phyloP scores from a whole-genome alignment of 768 basidiomycete genomes.

The Cyclocybe aegerita region DNA sequence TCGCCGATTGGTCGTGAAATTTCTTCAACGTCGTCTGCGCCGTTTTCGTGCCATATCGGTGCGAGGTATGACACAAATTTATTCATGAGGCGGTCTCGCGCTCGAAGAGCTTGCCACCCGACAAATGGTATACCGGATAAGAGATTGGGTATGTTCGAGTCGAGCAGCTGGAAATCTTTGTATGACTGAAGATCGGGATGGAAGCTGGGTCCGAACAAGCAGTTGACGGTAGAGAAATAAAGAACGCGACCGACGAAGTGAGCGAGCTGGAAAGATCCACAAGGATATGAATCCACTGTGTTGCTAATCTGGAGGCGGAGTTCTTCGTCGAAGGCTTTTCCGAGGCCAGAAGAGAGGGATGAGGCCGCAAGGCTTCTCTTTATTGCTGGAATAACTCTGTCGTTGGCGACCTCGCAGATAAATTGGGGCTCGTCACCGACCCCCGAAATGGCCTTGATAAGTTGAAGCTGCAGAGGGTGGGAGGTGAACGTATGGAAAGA shows the following conservation, averaged over 20 bases:
- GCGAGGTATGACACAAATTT: background rate
- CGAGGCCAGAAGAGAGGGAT: too few relatives aligned
- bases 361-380: too few relatives aligned
- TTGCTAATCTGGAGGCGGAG: too few relatives aligned
- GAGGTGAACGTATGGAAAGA: too few relatives aligned
- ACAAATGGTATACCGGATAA: constrained; percentile 1
- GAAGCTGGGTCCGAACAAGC: constrained; percentile 1
- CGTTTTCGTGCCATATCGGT: background rate
- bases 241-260: constrained; percentile 1
- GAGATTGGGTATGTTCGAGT: background rate
- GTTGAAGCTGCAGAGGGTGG: too few relatives aligned
- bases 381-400: too few relatives aligned
- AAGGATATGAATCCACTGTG: too few relatives aligned
- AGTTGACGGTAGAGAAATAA: background rate
- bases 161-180: background rate
- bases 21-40: background rate
- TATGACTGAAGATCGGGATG: background rate
- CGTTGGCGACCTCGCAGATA: too few relatives aligned
- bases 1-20: background rate
- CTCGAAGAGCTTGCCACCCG: background rate
- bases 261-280: background rate
- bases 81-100: background rate
- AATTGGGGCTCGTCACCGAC: too few relatives aligned
- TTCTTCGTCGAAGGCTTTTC: too few relatives aligned
- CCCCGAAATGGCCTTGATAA: too few relatives aligned